Evolutionary conservation across 2,329 filamentous ascomycete genomes (phyloP), one percentile per base, ranked within the genome.

Genomic region (Aspergillus sp.): DNA sequence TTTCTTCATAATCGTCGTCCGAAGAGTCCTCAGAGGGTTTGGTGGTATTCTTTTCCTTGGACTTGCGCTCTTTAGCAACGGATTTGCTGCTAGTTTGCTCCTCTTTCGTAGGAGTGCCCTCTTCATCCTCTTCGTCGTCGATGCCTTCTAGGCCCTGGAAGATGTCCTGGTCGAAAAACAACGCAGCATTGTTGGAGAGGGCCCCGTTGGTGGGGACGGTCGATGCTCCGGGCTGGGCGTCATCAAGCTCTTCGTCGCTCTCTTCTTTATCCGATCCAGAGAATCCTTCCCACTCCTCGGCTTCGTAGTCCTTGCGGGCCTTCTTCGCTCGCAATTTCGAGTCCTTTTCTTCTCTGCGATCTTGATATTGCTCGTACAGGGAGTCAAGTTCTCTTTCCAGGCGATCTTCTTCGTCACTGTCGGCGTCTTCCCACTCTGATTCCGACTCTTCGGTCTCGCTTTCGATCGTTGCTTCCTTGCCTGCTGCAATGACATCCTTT

Each of bases 91-190:
- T 61, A 7, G 67, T 52, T 43, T 61, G 30, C 23, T 68, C 65
- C 31, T 75, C 71, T 8, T 74, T 70, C 51, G 76, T 76, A 23
- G 78, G 79, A 11, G 81, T 87, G 4, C 78, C 76, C 3, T 80
- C 79, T 9, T 82, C 79, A 9, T 79, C 78, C 7, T 84, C 81
- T 28, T 86, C 82, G 19, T 87, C 87, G 2, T 89, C 80, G 22
- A 90, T 76, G 0, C 87, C 91, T 23, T 87, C 87, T 57, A 98
- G 88, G 45, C 88, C 91, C 68, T 93, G 89, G 82, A 99, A 99
- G 46, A 99, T 90, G 68, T 97, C 93, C 74, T 97, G 94, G 69
- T 91, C 90, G 76, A 99, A 99, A 80, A 99, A 99, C 63, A 90
- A 85, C 9, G 89, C 86, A 8, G 95, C 95, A 65, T 92, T 87